Percentiles rank a stretch among this genome's conserved stretches.
Evolutionary conservation across 495 filamentous ascomycete species (phyloP).

Genomic region (Ramalina intermedia): DNA sequence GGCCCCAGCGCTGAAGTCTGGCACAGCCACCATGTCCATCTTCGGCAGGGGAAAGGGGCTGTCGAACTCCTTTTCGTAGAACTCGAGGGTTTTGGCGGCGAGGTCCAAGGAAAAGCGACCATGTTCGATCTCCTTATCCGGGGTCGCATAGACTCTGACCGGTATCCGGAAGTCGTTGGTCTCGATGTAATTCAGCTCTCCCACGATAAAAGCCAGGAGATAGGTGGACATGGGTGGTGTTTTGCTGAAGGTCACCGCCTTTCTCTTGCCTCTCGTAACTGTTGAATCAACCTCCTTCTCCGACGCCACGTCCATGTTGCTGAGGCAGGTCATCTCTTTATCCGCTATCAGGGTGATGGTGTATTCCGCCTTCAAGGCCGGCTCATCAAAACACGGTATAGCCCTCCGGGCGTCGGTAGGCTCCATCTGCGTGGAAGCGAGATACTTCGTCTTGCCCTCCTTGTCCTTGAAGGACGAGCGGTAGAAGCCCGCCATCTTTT

Average conservation of each 20-base stretch:
- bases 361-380: slow-evolving; percentile 53
- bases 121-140: slow-evolving; percentile 50
- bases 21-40: slow-evolving; percentile 98
- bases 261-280: slow-evolving; percentile 36
- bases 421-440: slow-evolving; percentile 55
- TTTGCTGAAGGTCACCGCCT: slow-evolving; percentile 52
- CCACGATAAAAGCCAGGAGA: slow-evolving; percentile 53
- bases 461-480: slow-evolving; percentile 45
- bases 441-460: slow-evolving; percentile 41
- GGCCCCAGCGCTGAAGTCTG: slow-evolving; percentile 82
- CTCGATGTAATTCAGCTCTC: slow-evolving; percentile 51
- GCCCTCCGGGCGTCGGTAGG: slow-evolving; percentile 50
- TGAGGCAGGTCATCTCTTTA: slow-evolving; percentile 46
- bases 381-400: slow-evolving; percentile 61
- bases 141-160: slow-evolving; percentile 47
- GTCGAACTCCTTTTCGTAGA: slow-evolving; percentile 43
- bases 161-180: slow-evolving; percentile 51
- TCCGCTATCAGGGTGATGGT: slow-evolving; percentile 50
- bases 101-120: slow-evolving; percentile 51
- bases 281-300: slow-evolving; percentile 40
- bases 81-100: slow-evolving; percentile 39
- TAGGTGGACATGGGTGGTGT: slow-evolving; percentile 58
- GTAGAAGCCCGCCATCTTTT: slow-evolving; percentile 58
- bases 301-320: slow-evolving; percentile 52
- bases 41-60: slow-evolving; percentile 49